Base-by-base conservation (phyloP, 805 yeast genomes). In the Saccharomyces paradoxus region DNA sequence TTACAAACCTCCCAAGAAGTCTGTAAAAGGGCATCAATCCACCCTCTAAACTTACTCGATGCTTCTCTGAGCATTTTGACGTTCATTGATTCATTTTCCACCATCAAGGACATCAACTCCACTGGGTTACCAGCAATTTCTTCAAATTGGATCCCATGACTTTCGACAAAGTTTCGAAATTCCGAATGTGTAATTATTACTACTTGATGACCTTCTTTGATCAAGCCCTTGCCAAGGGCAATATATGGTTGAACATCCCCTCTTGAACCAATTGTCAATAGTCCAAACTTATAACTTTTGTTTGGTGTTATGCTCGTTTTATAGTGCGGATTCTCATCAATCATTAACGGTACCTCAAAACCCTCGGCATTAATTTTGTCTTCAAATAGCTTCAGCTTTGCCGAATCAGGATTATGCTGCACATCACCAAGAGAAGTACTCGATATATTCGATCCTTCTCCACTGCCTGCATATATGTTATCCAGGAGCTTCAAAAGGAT, bases 231-330 rank as follows among this genome's bases (percentile, higher is more conserved):
- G 0, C 89, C 94, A n/a, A 92, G 71, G 0, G 97, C 92, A 60
- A 92, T 86, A 67, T 90, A 92, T 0, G 98, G 98, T 70, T 92
- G 98, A 6, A 92, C 97, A 70, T 92, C 98, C 32, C 98, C 98
- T 55, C 98, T 77, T 0, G 97, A 89, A 0, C 98, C 98, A 62
- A 92, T 92, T 0, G 97, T 92, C 55, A 92, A 70, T 50, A 89
- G 72, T 0, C 87, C 84, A 63, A 91, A 79, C 29, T 77, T 78
- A 61, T 78, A 79, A 2, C 81, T 70, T 51, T 80, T 76, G 1
- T 75, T 65, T 0, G 96, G 87, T 54, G 73, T 76, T 31, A 81
- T 71, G 49, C 71, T 78, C 0, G 81, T 79, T 49, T 77, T 74
- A 55, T 74, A 68, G 56, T 75, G 73, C 0, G 88, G 87, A 50